Evolutionary conservation across 495 filamentous ascomycete genomes (phyloP).

Genomic region (Emericellopsis terricola): DNA sequence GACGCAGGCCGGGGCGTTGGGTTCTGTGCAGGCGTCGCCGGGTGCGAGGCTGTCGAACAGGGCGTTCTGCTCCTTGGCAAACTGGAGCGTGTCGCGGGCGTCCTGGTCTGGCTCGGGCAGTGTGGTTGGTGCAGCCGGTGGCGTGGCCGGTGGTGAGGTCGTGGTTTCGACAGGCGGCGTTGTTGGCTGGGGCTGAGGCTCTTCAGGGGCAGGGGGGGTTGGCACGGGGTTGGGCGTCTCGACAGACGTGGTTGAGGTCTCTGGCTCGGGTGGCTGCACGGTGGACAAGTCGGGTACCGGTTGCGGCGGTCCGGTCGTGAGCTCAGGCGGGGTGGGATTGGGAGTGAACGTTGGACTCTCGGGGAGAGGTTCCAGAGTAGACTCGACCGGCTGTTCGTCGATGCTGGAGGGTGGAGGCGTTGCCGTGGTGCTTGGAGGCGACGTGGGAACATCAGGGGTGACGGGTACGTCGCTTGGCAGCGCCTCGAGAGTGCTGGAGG

Average conservation of each 20-base stretch:
- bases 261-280: neutral
- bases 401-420: neutral
- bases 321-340: neutral
- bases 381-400: neutral
- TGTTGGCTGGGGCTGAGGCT: too few relatives aligned
- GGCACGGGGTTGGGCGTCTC: neutral
- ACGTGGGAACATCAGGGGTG: neutral
- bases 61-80: neutral
- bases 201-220: neutral
- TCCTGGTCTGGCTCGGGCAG: neutral
- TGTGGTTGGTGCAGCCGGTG: neutral
- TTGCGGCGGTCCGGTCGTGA: neutral
- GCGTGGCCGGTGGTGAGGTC: neutral
- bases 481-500: neutral
- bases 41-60: neutral
- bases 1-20: neutral
- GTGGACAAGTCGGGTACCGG: neutral
- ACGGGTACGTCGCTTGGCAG: neutral
- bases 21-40: neutral
- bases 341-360: neutral
- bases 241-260: neutral
- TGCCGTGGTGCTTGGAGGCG: neutral
- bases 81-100: neutral
- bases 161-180: neutral
- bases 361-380: neutral